Conservation (phyloP, 2,329 filamentous ascomycete species). For the Cercospora janseana region DNA sequence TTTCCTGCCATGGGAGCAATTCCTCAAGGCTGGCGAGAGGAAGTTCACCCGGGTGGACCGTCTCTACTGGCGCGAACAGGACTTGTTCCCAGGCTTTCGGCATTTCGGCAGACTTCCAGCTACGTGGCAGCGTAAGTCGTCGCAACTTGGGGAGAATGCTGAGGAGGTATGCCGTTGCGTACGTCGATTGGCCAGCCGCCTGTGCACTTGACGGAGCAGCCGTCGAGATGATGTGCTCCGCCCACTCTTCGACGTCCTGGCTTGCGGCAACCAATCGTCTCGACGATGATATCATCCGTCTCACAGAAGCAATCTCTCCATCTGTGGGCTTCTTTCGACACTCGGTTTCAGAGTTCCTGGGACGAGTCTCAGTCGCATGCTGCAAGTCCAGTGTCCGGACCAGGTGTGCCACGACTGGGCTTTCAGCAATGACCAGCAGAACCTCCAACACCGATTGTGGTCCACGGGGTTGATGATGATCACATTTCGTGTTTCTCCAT, state of each 20-base stretch:
- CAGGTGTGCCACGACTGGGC: neutral
- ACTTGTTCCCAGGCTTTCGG: neutral
- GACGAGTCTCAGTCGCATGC: neutral
- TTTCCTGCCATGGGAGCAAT: neutral
- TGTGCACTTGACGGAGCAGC: neutral
- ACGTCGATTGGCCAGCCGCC: neutral
- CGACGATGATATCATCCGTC: no score
- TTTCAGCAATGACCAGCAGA: neutral
- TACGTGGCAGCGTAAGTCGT: neutral
- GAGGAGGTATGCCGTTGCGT: neutral
- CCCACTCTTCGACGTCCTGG: no score
- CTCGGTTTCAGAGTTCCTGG: no score
- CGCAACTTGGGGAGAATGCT: neutral
- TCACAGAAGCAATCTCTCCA: neutral
- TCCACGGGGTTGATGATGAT: no score
- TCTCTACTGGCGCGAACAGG: neutral
- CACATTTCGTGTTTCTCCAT: neutral
- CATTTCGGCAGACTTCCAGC: neutral
- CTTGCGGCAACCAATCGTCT: no score
- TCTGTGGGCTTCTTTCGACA: neutral
- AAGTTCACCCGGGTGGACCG: neutral
- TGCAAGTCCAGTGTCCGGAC: neutral
- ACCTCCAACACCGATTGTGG: neutral
- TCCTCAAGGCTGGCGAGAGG: neutral
- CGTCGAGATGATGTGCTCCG: neutral